Evolutionary conservation across 2,329 filamentous ascomycete genomes (phyloP).

Genomic region (Sporothrix phasma): DNA sequence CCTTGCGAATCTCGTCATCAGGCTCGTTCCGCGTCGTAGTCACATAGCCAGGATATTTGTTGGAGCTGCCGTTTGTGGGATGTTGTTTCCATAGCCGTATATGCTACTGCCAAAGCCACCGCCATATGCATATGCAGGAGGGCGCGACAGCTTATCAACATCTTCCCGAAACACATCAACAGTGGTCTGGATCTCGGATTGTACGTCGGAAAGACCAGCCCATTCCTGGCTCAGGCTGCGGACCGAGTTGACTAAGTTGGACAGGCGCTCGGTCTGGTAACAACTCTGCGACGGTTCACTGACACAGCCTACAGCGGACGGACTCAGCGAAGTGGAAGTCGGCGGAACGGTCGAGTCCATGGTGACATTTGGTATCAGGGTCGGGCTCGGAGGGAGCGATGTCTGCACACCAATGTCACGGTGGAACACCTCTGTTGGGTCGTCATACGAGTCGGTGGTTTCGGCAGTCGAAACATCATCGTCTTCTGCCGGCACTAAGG

Average conservation of each 20-base stretch:
- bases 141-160: constrained; percentile 45
- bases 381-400: constrained; percentile 39
- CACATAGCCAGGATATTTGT: constrained; percentile 33
- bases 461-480: constrained; percentile 25
- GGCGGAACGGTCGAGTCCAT: constrained; percentile 11
- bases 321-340: not conserved
- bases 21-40: constrained; percentile 40
- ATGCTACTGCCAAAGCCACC: constrained; percentile 17
- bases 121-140: constrained; percentile 26
- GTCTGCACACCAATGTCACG: constrained; percentile 75
- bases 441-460: constrained; percentile 40
- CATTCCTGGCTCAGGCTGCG: constrained; percentile 10
- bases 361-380: constrained; percentile 12
- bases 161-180: constrained; percentile 55
- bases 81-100: constrained; percentile 29
- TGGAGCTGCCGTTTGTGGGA: constrained; percentile 26
- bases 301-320: not conserved
- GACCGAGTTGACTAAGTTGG: constrained; percentile 19
- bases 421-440: constrained; percentile 71
- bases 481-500: constrained; percentile 9
- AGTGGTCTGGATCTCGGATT: constrained; percentile 38
- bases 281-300: not conserved
- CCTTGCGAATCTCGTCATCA: constrained; percentile 61
- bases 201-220: constrained; percentile 7
- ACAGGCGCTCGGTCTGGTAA: constrained; percentile 10